phyloP scores from a whole-genome alignment of 1,284 basidiomycete species.

The Cryptococcus hybrid region DNA sequence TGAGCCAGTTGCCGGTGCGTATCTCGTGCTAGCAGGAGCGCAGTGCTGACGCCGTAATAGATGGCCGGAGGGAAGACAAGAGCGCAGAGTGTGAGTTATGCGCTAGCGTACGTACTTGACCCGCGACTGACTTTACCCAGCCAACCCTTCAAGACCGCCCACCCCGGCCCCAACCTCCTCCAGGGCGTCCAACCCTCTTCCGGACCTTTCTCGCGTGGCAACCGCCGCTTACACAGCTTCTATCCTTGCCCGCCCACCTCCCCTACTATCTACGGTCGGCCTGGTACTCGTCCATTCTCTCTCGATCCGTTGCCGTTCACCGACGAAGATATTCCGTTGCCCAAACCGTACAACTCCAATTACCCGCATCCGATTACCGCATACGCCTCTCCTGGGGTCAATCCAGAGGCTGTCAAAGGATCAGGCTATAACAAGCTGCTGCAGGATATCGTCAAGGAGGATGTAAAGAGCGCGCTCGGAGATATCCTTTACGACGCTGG shows the following conservation, averaged over 20 bases:
- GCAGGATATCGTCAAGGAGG: conserved; percentile 12
- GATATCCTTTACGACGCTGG: conserved; percentile 31
- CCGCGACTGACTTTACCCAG: too few relatives aligned
- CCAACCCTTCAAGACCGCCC: too few relatives aligned
- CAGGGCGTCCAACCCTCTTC: neutral
- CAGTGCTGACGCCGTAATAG: too few relatives aligned
- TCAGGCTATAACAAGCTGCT: conserved; percentile 31
- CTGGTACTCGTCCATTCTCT: conserved; percentile 29
- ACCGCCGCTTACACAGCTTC: conserved; percentile 4
- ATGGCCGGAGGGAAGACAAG: too few relatives aligned
- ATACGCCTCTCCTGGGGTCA: conserved; percentile 42
- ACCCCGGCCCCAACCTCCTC: too few relatives aligned
- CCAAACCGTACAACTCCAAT: conserved; percentile 36
- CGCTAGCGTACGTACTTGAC: too few relatives aligned
- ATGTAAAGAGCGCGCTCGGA: conserved; percentile 26
- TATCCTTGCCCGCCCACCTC: conserved; percentile 5
- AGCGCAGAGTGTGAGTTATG: too few relatives aligned
- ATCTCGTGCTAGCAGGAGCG: too few relatives aligned
- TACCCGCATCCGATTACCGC: conserved; percentile 45
- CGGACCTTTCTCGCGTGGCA: conserved; percentile 12
- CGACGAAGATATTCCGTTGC: conserved; percentile 28
- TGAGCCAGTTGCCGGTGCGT: too few relatives aligned
- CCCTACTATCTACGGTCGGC: conserved; percentile 5
- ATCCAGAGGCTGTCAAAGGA: conserved; percentile 20
- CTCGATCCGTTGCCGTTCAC: conserved; percentile 21